These are phyloP conservation scores for Eucalyptus coolabah DNA, from an alignment of 345 rosid genomes.

Conservation along the genomic window DNA sequence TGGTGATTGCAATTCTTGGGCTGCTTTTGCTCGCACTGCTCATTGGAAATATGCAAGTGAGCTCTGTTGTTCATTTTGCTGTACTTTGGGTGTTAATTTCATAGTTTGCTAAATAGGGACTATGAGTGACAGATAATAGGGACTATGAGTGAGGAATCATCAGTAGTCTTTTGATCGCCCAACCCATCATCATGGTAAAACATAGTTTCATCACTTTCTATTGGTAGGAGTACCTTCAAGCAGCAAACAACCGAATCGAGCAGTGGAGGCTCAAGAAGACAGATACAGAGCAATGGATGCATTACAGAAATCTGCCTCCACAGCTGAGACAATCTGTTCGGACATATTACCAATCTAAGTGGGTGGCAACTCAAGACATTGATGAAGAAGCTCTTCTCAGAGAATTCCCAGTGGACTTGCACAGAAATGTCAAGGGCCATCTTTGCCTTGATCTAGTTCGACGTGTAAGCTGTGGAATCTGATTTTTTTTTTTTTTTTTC, in stretches of 20 bases:
- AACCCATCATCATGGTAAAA: background rate
- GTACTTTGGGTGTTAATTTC: background rate
- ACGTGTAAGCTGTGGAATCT: constrained; percentile 25
- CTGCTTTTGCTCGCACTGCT: constrained; percentile 17
- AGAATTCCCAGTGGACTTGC: constrained; percentile 53
- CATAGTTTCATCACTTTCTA: background rate
- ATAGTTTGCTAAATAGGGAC: background rate
- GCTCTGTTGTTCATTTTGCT: background rate
- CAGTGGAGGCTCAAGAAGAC: constrained; percentile 60
- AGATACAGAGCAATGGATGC: constrained; percentile 8
- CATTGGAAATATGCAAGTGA: background rate
- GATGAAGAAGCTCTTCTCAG: constrained; percentile 51
- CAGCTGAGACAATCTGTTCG: constrained; percentile 32
- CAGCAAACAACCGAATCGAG: constrained; percentile 49
- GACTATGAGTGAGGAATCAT: background rate
- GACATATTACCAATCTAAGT: constrained; percentile 46
- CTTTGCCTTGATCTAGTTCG: constrained; percentile 69
- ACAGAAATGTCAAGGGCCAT: constrained; percentile 57
- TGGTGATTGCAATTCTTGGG: constrained; percentile 10
- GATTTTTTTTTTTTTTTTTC: background rate
- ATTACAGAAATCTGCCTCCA: constrained; percentile 49
- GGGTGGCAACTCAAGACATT: constrained; percentile 62
- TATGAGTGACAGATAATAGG: background rate
- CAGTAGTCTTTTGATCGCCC: background rate
- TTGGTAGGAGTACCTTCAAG: constrained; percentile 51